phyloP scores from a whole-genome alignment of 1,284 basidiomycete genomes.

The Cutaneotrichosporon sp. region DNA sequence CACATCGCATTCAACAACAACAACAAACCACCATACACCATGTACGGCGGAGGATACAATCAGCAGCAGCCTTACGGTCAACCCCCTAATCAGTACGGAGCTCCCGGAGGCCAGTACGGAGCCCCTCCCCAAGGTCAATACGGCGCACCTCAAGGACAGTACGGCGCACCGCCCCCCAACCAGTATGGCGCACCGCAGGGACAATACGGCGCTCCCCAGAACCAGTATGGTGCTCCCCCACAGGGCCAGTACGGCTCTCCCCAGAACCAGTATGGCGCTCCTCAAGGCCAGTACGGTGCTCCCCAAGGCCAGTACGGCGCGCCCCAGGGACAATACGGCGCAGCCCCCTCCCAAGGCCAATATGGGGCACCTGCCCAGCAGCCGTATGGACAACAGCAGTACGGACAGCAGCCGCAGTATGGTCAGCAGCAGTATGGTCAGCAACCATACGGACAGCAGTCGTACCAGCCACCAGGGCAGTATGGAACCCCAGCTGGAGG shows the following conservation, averaged over 20 bases:
- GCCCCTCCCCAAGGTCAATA: conserved; percentile 13
- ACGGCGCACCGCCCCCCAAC: conserved; percentile 13
- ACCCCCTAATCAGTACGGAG: conserved; percentile 15
- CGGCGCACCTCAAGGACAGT: conserved; percentile 18
- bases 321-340: conserved; percentile 11
- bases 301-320: conserved; percentile 12
- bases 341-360: conserved; percentile 11
- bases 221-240: conserved; percentile 14
- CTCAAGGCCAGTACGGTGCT: conserved; percentile 19
- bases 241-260: conserved; percentile 19
- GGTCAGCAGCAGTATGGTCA: conserved; percentile 11
- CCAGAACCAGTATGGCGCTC: conserved; percentile 10
- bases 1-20: background rate
- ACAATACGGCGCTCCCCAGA: conserved; percentile 18
- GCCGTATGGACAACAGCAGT: conserved; percentile 7
- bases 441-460: conserved; percentile 10
- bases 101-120: conserved; percentile 9
- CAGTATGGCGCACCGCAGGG: conserved; percentile 1
- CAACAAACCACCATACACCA: no score
- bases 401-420: conserved; percentile 10
- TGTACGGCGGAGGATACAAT: conserved; percentile 5
- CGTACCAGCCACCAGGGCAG: conserved; percentile 1
- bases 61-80: conserved; percentile 19
- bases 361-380: conserved; percentile 18
- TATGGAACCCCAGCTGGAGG: conserved; percentile 10